These are phyloP conservation scores for Globisporangium solare DNA, from an alignment of 352 stramenopile genomes.

Conservation along the genomic window DNA sequence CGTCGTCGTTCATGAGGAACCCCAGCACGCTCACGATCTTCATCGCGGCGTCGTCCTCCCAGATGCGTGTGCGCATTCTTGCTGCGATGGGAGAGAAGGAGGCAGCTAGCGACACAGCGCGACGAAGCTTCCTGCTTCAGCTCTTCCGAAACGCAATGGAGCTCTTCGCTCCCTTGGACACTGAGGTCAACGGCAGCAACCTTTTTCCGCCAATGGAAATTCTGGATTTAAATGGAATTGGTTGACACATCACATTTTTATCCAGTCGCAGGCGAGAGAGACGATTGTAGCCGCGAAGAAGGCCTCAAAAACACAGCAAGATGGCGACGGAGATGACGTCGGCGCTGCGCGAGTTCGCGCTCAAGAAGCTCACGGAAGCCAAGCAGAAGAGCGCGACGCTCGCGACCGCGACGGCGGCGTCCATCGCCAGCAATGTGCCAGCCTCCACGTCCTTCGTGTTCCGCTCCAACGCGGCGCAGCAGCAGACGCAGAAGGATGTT, in stretches of 20 bases:
- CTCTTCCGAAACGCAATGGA: too few species aligned
- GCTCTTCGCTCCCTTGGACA: too few species aligned
- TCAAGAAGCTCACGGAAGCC: slow-evolving; percentile 72
- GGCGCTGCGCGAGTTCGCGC: slow-evolving; percentile 62
- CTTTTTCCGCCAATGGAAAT: too few species aligned
- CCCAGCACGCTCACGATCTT: slow-evolving; percentile 76
- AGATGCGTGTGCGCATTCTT: slow-evolving; percentile 66
- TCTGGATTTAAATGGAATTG: too few species aligned
- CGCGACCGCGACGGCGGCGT: slow-evolving; percentile 42
- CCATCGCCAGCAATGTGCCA: slow-evolving; percentile 46
- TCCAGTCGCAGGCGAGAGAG: too few species aligned
- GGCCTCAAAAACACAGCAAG: too few species aligned
- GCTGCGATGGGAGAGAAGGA: not conserved
- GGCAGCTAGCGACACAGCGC: not conserved
- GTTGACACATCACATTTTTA: too few species aligned
- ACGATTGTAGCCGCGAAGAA: too few species aligned
- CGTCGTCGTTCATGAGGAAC: slow-evolving; percentile 81
- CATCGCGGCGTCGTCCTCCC: slow-evolving; percentile 74
- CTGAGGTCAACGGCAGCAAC: too few species aligned
- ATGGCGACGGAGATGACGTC: slow-evolving; percentile 69
- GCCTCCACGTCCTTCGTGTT: slow-evolving; percentile 35
- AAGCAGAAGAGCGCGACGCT: slow-evolving; percentile 58
- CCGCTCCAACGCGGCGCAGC: slow-evolving; percentile 15
- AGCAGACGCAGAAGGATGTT: slow-evolving; percentile 13
- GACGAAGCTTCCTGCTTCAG: not conserved